Percentiles rank a stretch among this genome's conserved stretches.
These are phyloP conservation scores for Umbelopsis sp. DNA, from an alignment of 371 early-diverging fungal genomes.

Conservation along the genomic window DNA sequence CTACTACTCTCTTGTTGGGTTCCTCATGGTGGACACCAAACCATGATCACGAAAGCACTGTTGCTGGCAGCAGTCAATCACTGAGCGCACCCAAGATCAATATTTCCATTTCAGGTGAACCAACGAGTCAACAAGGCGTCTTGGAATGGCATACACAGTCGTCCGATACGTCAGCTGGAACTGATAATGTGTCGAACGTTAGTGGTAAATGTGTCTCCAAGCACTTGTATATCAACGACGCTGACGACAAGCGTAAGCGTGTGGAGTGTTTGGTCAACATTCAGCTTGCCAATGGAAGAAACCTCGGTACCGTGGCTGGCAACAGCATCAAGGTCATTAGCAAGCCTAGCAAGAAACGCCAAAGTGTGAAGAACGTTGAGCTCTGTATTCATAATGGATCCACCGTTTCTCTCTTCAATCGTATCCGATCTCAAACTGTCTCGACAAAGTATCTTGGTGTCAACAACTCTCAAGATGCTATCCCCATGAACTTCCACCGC, in stretches of 20 bases:
- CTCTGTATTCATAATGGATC: conserved; percentile 85
- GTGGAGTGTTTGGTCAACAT: conserved; percentile 76
- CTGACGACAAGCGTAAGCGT: conserved; percentile 80
- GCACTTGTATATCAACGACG: conserved; percentile 83
- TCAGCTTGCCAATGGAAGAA: conserved; percentile 61
- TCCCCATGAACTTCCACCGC: conserved; percentile 36
- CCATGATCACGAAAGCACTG: conserved; percentile 29
- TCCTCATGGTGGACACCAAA: conserved; percentile 58
- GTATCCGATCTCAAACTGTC: conserved; percentile 85
- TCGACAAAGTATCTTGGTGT: conserved; percentile 87
- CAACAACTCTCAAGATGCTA: conserved; percentile 41
- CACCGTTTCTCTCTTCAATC: conserved; percentile 82
- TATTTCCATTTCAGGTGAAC: conserved; percentile 53
- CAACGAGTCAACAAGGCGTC: conserved; percentile 42
- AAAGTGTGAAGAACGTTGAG: conserved; percentile 85
- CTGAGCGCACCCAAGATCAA: conserved; percentile 39
- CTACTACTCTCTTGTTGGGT: conserved; percentile 69
- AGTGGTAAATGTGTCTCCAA: conserved; percentile 80
- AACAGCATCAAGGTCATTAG: conserved; percentile 86
- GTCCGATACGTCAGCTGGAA: conserved; percentile 25
- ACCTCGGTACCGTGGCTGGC: conserved; percentile 70
- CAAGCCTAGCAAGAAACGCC: conserved; percentile 86
- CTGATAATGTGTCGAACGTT: conserved; percentile 30
- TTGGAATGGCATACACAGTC: conserved; percentile 46
- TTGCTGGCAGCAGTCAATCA: conserved; percentile 25